phyloP scores from a whole-genome alignment of 345 rosid species.

The Aegle marmelos region DNA sequence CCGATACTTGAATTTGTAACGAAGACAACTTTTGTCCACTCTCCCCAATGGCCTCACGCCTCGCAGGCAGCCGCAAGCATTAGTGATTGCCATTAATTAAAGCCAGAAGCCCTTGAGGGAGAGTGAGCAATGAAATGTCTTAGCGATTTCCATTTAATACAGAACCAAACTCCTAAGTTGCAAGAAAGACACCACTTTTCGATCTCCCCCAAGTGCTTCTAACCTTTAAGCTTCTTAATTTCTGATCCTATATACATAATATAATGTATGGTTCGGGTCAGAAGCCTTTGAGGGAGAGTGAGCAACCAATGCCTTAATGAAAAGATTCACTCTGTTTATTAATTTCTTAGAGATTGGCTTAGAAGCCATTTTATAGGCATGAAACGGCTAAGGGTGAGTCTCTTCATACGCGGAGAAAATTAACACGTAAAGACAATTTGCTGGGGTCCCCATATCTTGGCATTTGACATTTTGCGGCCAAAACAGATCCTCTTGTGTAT shows the following conservation, averaged over 20 bases:
- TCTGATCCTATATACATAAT: too few relatives aligned
- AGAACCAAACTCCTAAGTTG: not conserved
- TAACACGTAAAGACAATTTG: not conserved
- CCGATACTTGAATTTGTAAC: not conserved
- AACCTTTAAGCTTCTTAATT: not conserved
- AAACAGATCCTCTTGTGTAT: conserved; percentile 9
- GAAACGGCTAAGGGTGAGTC: not conserved
- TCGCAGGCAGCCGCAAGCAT: not conserved
- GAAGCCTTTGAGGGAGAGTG: conserved; percentile 44
- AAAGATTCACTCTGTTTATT: not conserved
- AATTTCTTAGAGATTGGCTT: not conserved
- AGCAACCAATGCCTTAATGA: conserved; percentile 32
- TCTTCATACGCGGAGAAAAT: not conserved
- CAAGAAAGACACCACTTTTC: conserved; percentile 30
- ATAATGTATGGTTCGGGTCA: not conserved
- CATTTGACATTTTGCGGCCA: conserved; percentile 20
- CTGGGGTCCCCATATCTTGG: conserved; percentile 22
- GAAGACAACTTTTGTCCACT: conserved; percentile 20
- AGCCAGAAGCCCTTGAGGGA: conserved; percentile 33
- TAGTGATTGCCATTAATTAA: not conserved
- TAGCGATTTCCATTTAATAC: not conserved
- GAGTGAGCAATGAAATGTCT: conserved; percentile 21
- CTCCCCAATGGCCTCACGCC: conserved; percentile 15
- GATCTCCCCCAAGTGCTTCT: conserved; percentile 41
- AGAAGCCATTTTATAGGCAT: conserved; percentile 22